phyloP scores from a whole-genome alignment of 345 rosid species.

The Clausena lansium region DNA sequence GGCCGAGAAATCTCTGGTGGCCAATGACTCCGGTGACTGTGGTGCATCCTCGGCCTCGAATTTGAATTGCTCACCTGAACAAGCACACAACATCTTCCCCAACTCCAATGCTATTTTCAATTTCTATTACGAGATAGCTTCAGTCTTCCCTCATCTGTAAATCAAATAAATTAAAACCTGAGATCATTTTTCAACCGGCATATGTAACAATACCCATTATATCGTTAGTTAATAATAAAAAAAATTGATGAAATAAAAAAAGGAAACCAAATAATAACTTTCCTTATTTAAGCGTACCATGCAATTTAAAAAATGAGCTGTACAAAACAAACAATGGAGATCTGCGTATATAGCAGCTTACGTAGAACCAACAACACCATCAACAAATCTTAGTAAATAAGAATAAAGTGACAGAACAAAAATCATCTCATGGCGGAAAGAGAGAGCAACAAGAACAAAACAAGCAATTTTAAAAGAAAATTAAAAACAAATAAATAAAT shows the following conservation, averaged over 20 bases:
- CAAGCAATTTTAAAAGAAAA: too few relatives aligned
- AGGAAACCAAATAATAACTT: too few relatives aligned
- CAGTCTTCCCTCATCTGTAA: slow-evolving; percentile 10
- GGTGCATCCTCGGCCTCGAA: slow-evolving; percentile 90
- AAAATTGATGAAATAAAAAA: not conserved
- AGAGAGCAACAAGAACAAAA: slow-evolving; percentile 17
- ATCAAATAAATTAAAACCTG: not conserved
- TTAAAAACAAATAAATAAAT: slow-evolving; percentile 8
- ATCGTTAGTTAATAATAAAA: not conserved
- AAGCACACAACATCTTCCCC: slow-evolving; percentile 82
- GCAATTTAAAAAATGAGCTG: slow-evolving; percentile 1
- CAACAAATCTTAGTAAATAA: slow-evolving; percentile 6
- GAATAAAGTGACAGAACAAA: not conserved
- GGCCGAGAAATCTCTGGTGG: slow-evolving; percentile 91
- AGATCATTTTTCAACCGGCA: not conserved
- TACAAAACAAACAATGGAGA: slow-evolving; percentile 13
- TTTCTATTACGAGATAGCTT: not conserved
- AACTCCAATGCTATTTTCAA: slow-evolving; percentile 7
- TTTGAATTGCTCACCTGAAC: slow-evolving; percentile 94
- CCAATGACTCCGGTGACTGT: slow-evolving; percentile 85
- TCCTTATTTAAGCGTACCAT: not conserved
- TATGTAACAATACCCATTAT: not conserved
- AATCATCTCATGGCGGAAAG: slow-evolving; percentile 2
- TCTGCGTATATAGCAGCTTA: not conserved
- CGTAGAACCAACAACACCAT: not conserved